Conservation (phyloP, 2,329 filamentous ascomycete species). For the Proliferodiscus dingleyae region DNA sequence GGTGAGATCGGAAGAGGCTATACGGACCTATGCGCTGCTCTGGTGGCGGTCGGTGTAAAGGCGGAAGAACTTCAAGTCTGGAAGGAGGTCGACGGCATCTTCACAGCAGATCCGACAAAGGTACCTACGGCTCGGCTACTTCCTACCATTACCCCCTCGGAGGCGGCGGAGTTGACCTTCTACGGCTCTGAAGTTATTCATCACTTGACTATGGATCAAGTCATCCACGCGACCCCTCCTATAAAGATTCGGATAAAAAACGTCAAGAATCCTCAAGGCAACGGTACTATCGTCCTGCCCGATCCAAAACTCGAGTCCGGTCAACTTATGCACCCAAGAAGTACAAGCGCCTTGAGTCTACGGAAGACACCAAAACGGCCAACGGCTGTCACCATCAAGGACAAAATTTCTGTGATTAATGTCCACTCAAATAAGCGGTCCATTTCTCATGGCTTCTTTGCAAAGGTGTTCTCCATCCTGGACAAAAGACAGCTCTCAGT, state of each 20-base stretch:
- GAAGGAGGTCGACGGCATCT: conserved; percentile 98
- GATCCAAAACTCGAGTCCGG: conserved; percentile 54
- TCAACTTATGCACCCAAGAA: conserved; percentile 46
- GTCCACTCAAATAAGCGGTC: conserved; percentile 97
- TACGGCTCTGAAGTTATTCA: conserved; percentile 97
- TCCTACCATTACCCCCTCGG: conserved; percentile 81
- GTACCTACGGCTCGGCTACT: conserved; percentile 92
- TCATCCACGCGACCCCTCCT: conserved; percentile 70
- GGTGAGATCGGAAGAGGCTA: conserved; percentile 90
- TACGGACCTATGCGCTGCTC: conserved; percentile 89
- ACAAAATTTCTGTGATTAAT: conserved; percentile 94
- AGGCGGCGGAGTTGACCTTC: conserved; percentile 93
- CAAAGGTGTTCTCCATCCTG: conserved; percentile 86
- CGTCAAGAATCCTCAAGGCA: conserved; percentile 77
- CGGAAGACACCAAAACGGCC: conserved; percentile 65
- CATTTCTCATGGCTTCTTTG: conserved; percentile 93
- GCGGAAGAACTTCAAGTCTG: conserved; percentile 92
- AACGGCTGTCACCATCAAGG: conserved; percentile 94
- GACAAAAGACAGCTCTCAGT: conserved; percentile 85
- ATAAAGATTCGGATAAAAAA: conserved; percentile 90
- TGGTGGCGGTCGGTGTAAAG: conserved; percentile 82
- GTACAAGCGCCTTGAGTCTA: conserved; percentile 38
- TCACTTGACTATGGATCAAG: conserved; percentile 97
- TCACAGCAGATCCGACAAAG: conserved; percentile 76
- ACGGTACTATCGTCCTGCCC: conserved; percentile 78